These are phyloP conservation scores for Alternaria ethzedia DNA, from an alignment of 2,329 filamentous ascomycete genomes.

Conservation along the genomic window DNA sequence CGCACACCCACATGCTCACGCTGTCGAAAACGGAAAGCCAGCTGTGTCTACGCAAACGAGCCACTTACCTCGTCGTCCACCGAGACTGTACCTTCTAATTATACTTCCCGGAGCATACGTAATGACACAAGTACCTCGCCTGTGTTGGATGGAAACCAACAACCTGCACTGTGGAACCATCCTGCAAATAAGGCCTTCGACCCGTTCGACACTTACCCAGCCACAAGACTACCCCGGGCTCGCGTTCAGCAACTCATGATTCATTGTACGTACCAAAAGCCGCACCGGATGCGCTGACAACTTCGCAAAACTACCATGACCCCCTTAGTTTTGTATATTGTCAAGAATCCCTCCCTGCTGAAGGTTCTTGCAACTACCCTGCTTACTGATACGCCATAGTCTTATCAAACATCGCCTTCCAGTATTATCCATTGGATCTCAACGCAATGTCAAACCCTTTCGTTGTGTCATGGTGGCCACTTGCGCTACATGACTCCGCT, in stretches of 20 bases:
- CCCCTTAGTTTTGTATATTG: background rate
- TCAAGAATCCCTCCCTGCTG: background rate
- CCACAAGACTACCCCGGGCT: conserved; percentile 58
- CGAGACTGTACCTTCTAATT: conserved; percentile 14
- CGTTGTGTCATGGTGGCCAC: conserved; percentile 66
- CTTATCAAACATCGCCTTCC: conserved; percentile 63
- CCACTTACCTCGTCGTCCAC: conserved; percentile 45
- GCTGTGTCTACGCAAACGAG: conserved; percentile 62
- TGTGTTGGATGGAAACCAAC: background rate
- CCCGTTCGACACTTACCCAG: conserved; percentile 64
- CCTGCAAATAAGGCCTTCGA: conserved; percentile 51
- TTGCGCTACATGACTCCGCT: conserved; percentile 62
- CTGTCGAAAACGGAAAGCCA: conserved; percentile 56
- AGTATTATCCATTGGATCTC: conserved; percentile 65
- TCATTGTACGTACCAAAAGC: conserved; percentile 53
- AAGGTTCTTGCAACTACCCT: background rate
- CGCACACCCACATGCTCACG: conserved; percentile 62
- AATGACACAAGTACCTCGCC: background rate
- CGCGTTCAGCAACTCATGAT: conserved; percentile 64
- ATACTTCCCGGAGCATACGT: background rate
- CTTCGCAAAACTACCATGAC: background rate
- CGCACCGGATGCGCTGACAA: background rate
- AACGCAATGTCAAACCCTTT: conserved; percentile 63
- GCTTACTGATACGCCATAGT: conserved; percentile 48
- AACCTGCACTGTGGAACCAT: background rate